Conservation (phyloP, 371 early-diverging fungal genomes). For the Capniomyces stellatus region DNA sequence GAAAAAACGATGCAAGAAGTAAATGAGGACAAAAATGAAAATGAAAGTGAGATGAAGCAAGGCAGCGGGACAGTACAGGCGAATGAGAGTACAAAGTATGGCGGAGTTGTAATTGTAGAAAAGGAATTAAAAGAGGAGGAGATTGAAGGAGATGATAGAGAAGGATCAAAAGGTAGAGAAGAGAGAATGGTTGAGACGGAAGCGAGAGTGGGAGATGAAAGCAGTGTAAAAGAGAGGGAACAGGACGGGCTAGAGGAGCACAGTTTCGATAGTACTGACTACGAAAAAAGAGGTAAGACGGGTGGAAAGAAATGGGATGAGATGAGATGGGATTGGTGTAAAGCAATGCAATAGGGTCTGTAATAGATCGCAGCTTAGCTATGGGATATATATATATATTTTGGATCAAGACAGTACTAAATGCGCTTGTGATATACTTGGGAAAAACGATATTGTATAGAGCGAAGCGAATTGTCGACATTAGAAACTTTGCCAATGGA, state of each 20-base stretch:
- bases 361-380: not conserved
- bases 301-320: not conserved
- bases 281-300: not conserved
- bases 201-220: not conserved
- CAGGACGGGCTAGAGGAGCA: not conserved
- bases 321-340: not conserved
- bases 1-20: no score
- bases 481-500: no score
- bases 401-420: not conserved
- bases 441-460: not conserved
- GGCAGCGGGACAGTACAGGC: no score
- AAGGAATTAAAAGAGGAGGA: not conserved
- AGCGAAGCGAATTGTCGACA: not conserved
- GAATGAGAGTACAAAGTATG: no score
- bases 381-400: not conserved
- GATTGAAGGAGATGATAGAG: not conserved
- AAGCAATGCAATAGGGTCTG: not conserved
- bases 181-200: not conserved
- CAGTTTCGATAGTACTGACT: not conserved
- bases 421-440: not conserved
- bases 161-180: not conserved
- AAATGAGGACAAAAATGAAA: no score
- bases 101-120: not conserved
- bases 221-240: not conserved
- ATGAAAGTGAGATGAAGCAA: no score